Evolutionary conservation across 768 basidiomycete species (phyloP).

Genomic region (Tricholoma sp.): DNA sequence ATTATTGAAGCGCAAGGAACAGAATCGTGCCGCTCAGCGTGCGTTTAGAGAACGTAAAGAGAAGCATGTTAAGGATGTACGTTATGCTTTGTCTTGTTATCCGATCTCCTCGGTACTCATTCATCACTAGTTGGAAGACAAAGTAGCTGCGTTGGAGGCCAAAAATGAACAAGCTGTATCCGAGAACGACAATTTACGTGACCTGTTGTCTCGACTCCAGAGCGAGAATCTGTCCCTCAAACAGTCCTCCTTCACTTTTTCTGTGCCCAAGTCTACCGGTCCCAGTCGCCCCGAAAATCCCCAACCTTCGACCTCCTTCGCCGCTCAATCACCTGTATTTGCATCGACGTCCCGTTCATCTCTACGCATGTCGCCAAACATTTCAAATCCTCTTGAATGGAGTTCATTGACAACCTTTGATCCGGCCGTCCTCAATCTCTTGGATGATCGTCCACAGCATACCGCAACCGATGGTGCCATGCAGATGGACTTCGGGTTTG

Average conservation of each 20-base stretch:
- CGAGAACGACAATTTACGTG: slow-evolving; percentile 88
- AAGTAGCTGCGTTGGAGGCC: slow-evolving; percentile 80
- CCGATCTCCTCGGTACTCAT: neutral
- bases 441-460: slow-evolving; percentile 55
- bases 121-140: slow-evolving; percentile 72
- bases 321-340: slow-evolving; percentile 25
- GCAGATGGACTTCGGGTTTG: slow-evolving; percentile 57
- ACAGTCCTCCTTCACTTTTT: slow-evolving; percentile 79
- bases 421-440: slow-evolving; percentile 55
- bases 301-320: slow-evolving; percentile 20
- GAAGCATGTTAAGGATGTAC: slow-evolving; percentile 93
- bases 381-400: slow-evolving; percentile 52
- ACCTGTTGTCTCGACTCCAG: slow-evolving; percentile 78
- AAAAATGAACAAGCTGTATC: slow-evolving; percentile 66
- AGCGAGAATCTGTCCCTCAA: slow-evolving; percentile 83
- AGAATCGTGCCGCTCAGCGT: slow-evolving; percentile 95
- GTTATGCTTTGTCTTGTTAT: slow-evolving; percentile 25
- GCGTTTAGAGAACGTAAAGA: slow-evolving; percentile 98
- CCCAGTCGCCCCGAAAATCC: slow-evolving; percentile 10
- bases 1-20: slow-evolving; percentile 90
- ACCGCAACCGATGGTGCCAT: slow-evolving; percentile 54
- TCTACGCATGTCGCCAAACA: slow-evolving; percentile 28
- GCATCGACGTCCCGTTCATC: slow-evolving; percentile 21
- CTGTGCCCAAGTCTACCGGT: slow-evolving; percentile 46
- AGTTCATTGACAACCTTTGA: slow-evolving; percentile 67